Base-by-base conservation (phyloP, 495 filamentous ascomycete species). In the Hypomontagnella submonticulosa region DNA sequence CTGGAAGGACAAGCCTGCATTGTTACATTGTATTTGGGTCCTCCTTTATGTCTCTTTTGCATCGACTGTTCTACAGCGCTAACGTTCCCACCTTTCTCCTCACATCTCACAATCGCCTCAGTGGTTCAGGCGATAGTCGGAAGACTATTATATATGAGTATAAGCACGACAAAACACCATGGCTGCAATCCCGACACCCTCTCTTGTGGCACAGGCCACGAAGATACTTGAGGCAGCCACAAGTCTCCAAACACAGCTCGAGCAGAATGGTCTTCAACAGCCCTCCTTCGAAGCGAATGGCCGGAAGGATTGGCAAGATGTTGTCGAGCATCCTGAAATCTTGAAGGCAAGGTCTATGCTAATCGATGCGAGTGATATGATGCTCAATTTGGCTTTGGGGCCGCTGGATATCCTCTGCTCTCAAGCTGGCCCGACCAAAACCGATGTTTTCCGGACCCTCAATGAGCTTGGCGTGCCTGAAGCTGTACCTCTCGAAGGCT, bases 221-320 rank as follows among this genome's bases (percentile, higher is more conserved):
- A 20, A 4, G 20, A 55, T 55, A 13, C 20, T 42, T 9, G 52
- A 44, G 23, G 52, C 52, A 1, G 52, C 52, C 9, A 55, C 38
- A 9, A 44, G 11, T 33, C 38, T 55, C 19, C 52, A 55, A n/a
- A 18, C 10, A 32, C 52, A 55, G 37, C 52, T 55, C 1, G 52
- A 55, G 40, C 19, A 55, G n/a, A 19, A 43, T 41, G 38, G 23
- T 13, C 52, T 55, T 42, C 37, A 18, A 11, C 52, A 55, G 23
- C 52, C 52, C 11, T 55, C 52, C 23, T 55, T 55, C 8, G 52
- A 55, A 34, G 52, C 38, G 1, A 30, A 41, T 12, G 52, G 52
- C 19, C 52, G 52, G 12, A 42, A 19, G 23, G 52, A 55, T 13
- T 55, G 52, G 52, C 52, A 55, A 12, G 52, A 55, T 19, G 40